Percentiles rank a stretch among this genome's conserved stretches.
phyloP scores from a whole-genome alignment of 306 rosid genomes.

The Cucumis sativus region Cucumber_9930_V3 NC_026660.2:7275501-7276000 shows the following conservation, averaged over 20 bases:
- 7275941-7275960: background rate
- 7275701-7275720: background rate
- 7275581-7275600: too few relatives aligned
- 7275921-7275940: background rate
- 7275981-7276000: background rate
- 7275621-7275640: background rate
- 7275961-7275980: background rate
- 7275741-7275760: background rate
- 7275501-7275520: background rate
- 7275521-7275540: background rate
- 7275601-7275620: background rate
- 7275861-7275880: conserved; percentile 42
- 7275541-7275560: background rate
- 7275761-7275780: conserved; percentile 2
- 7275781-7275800: conserved; percentile 79
- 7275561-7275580: background rate
- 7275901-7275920: background rate
- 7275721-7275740: background rate
- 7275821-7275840: conserved; percentile 89
- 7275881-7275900: background rate
- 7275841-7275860: conserved; percentile 84
- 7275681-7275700: background rate
- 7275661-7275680: background rate
- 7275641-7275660: background rate
- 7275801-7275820: conserved; percentile 59